Conservation (phyloP, 768 basidiomycete species). For the Amanita pseudoporphyria region DNA sequence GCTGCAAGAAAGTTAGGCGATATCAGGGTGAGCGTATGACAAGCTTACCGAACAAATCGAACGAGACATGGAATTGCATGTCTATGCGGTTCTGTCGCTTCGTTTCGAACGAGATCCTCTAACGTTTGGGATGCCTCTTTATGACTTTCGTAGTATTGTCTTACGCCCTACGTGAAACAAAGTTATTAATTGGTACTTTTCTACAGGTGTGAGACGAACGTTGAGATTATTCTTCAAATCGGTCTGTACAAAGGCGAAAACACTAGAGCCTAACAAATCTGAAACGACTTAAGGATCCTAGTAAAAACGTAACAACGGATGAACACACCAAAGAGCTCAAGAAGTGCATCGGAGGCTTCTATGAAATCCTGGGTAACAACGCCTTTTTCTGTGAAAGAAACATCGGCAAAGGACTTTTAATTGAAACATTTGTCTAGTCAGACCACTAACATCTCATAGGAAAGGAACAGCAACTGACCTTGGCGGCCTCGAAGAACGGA, state of each 20-base stretch:
- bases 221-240: conserved; percentile 61
- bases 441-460: too few relatives aligned
- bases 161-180: conserved; percentile 47
- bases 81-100: conserved; percentile 30
- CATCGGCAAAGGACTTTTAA: conserved; percentile 76
- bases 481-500: conserved; percentile 1
- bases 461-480: not conserved
- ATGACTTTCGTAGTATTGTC: conserved; percentile 37
- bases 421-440: not conserved
- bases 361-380: conserved; percentile 76
- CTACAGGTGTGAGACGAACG: conserved; percentile 25
- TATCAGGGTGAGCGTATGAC: conserved; percentile 1
- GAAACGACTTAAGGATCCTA: conserved; percentile 11
- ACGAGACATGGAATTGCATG: conserved; percentile 55
- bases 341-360: conserved; percentile 82
- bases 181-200: conserved; percentile 10
- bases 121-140: conserved; percentile 40
- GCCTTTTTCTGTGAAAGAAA: conserved; percentile 64
- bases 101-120: conserved; percentile 49
- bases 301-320: conserved; percentile 6
- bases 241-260: conserved; percentile 67
- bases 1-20: conserved; percentile 22
- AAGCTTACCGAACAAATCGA: conserved; percentile 51
- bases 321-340: conserved; percentile 53
- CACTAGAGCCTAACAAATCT: conserved; percentile 61